phyloP scores from a whole-genome alignment of 1,139 yeast species.

The Sugiyamaella pinicola region DNA sequence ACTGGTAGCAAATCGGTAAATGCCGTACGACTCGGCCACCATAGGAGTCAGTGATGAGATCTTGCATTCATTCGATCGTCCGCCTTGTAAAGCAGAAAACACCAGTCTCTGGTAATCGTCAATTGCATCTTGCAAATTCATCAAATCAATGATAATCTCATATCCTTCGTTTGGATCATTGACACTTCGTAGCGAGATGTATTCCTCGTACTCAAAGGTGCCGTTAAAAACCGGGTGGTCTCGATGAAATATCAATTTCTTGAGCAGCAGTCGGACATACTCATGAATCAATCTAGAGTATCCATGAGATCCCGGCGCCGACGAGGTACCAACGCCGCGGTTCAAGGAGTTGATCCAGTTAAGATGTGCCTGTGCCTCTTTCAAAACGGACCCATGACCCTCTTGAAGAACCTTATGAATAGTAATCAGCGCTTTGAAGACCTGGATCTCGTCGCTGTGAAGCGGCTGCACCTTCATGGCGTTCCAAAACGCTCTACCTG shows the following conservation, averaged over 20 bases:
- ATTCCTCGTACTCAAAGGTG: conserved; percentile 94
- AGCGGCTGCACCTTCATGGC: conserved; percentile 79
- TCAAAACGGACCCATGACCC: conserved; percentile 84
- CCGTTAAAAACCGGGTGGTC: conserved; percentile 90
- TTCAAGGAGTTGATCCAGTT: conserved; percentile 56
- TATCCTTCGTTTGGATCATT: conserved; percentile 96
- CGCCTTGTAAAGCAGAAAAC: conserved; percentile 69
- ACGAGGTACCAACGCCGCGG: conserved; percentile 31
- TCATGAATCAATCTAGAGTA: conserved; percentile 78
- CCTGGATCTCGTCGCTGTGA: conserved; percentile 77
- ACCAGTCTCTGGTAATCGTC: conserved; percentile 78
- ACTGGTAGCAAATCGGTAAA: conserved; percentile 83
- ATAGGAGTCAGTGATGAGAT: conserved; percentile 87
- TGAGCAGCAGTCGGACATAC: conserved; percentile 68
- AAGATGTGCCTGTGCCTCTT: conserved; percentile 76
- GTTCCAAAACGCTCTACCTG: conserved; percentile 85
- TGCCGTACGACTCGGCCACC: conserved; percentile 92
- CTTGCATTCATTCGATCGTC: conserved; percentile 74
- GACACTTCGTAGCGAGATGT: conserved; percentile 81
- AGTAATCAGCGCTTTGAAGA: conserved; percentile 85
- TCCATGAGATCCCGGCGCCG: conserved; percentile 43
- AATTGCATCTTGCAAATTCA: conserved; percentile 83
- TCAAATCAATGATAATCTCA: conserved; percentile 81
- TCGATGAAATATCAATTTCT: conserved; percentile 80
- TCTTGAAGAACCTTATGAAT: conserved; percentile 95